Evolutionary conservation across 331 rosid genomes (phyloP).

Genomic region (Pyracantha coccinea): DNA sequence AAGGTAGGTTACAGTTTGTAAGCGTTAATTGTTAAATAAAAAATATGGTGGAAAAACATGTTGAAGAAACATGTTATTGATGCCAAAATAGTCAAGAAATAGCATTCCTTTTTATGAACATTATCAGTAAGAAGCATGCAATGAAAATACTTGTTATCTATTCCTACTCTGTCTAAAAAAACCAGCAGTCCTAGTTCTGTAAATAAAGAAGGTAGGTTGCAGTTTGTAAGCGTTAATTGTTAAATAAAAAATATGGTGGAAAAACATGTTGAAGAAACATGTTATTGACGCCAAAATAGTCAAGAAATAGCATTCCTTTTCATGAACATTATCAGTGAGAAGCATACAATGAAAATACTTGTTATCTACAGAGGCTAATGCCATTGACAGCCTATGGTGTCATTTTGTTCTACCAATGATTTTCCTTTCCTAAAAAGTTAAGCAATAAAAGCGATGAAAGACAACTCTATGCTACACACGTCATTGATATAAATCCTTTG

Average conservation of each 20-base stretch:
- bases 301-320: not conserved
- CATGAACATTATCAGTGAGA: not conserved
- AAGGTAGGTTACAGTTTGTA: slow-evolving; percentile 9
- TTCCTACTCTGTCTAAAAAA: slow-evolving; percentile 62
- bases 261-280: not conserved
- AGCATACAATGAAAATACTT: not conserved
- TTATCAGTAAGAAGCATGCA: not conserved
- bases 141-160: no score
- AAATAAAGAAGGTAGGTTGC: slow-evolving; percentile 12
- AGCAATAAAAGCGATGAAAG: not conserved
- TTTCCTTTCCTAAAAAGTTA: not conserved
- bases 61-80: not conserved
- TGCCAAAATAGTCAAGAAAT: not conserved
- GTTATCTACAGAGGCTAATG: not conserved
- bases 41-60: not conserved
- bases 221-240: slow-evolving; percentile 2
- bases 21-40: not conserved
- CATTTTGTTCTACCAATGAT: not conserved
- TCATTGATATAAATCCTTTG: not conserved
- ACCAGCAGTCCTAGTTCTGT: slow-evolving; percentile 81
- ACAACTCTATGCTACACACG: not conserved
- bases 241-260: not conserved
- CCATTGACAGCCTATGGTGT: not conserved
- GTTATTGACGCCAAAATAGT: not conserved
- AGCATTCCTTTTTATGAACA: not conserved